These are phyloP conservation scores for Cenchrus fungigraminus DNA, from an alignment of 176 grass and related monocot species.

Conservation along the genomic window DNA sequence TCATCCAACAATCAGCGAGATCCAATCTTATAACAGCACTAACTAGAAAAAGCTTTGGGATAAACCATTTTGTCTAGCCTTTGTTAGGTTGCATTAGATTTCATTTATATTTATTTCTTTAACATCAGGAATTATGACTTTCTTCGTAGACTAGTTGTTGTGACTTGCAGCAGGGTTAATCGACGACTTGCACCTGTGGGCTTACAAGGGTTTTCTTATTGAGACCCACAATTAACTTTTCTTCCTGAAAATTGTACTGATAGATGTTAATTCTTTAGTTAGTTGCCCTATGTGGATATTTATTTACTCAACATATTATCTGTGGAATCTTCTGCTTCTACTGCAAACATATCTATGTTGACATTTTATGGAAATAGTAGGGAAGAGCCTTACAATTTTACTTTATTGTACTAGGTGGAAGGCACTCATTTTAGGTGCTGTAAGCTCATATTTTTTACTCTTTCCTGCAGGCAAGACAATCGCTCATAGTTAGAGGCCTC, in stretches of 20 bases:
- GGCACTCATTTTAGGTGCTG: background rate
- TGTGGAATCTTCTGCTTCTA: background rate
- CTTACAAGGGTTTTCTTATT: too few relatives aligned
- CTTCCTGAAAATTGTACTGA: background rate
- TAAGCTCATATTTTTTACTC: constrained; percentile 33
- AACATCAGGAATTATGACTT: background rate
- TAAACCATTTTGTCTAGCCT: background rate
- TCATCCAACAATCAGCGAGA: background rate
- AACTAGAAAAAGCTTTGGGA: background rate
- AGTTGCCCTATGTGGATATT: background rate
- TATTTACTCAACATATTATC: background rate
- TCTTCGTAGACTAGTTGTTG: background rate
- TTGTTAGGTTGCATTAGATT: background rate
- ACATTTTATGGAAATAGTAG: background rate
- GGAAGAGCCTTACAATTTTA: background rate
- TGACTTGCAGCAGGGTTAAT: background rate
- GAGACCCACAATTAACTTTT: background rate
- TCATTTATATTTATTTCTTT: background rate
- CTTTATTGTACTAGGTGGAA: background rate
- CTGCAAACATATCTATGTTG: background rate
- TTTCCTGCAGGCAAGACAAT: constrained; percentile 86
- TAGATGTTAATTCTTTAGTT: background rate
- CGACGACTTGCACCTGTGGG: too few relatives aligned
- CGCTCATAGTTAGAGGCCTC: constrained; percentile 93
- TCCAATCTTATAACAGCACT: background rate